Evolutionary conservation across 306 rosid species (phyloP).

Genomic region (Sicyos baderoa): DNA sequence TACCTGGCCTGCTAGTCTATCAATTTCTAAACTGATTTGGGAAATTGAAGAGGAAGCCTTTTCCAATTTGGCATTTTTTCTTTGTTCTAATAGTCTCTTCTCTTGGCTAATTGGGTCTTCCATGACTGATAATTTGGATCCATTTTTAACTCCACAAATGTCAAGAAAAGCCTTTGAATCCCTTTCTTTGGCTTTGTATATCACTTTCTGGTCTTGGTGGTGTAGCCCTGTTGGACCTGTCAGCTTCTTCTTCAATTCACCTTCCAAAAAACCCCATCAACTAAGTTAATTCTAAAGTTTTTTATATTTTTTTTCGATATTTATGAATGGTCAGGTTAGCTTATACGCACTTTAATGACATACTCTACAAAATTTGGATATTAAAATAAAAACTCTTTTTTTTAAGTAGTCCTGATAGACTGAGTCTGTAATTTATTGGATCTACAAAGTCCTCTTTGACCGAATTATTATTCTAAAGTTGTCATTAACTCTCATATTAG

Average conservation of each 20-base stretch:
- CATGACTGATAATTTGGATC: constrained; percentile 50
- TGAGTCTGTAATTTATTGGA: too few relatives aligned
- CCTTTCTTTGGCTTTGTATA: constrained; percentile 69
- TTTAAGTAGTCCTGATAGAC: too few relatives aligned
- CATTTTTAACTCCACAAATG: constrained; percentile 50
- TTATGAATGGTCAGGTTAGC: too few relatives aligned
- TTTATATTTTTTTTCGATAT: too few relatives aligned
- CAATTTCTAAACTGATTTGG: constrained; percentile 46
- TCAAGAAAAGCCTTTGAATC: constrained; percentile 73
- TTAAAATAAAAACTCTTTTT: too few relatives aligned
- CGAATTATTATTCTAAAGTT: too few relatives aligned
- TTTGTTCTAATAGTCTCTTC: constrained; percentile 39
- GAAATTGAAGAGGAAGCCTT: constrained; percentile 45
- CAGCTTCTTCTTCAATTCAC: constrained; percentile 82
- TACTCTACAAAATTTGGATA: too few relatives aligned
- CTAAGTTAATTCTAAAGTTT: too few relatives aligned
- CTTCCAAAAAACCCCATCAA: constrained; percentile 24
- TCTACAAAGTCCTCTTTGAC: too few relatives aligned
- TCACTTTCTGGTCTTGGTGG: constrained; percentile 58
- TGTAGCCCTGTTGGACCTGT: constrained; percentile 52
- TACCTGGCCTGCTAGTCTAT: constrained; percentile 48
- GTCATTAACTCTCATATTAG: too few relatives aligned
- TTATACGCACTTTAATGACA: too few relatives aligned
- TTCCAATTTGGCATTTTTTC: constrained; percentile 37
- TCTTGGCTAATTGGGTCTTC: constrained; percentile 56